Base-by-base conservation (phyloP, 2,329 filamentous ascomycete genomes). In the Nakataea oryzae region DNA sequence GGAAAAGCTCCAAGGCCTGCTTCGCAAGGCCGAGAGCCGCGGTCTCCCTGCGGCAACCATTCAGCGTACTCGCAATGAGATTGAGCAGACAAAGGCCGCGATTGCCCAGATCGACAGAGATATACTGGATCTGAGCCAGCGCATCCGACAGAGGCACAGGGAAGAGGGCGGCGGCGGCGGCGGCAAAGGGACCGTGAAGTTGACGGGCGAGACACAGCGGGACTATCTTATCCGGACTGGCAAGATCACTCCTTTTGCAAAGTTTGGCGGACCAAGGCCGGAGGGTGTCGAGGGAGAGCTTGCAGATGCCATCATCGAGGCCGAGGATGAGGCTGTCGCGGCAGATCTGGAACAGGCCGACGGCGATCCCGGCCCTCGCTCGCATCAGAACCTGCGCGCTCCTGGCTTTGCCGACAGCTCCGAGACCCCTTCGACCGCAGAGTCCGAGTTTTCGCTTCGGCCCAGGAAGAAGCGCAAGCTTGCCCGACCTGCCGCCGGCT, bases 241-340 rank as follows among this genome's bases (percentile, higher is more conserved):
- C 64, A 97, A 97, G 75, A 97, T 99, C 67, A 99, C 95, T 0
- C 95, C 95, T 0, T 99, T 99, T 70, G 90, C 92, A 9, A 90
- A 88, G 65, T 83, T 96, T 68, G 86, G 86, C 29, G 81, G 84
- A 17, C 80, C 84, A n/a, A 77, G 86, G 1, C 80, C 80, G 3
- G 78, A 84, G 30, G 85, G 82, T 3, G 80, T 86, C 3, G 81
- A 87, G 57, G 88, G 88, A 2, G 87, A 87, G 64, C 78, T 96
- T 21, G 88, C 89, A 13, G 87, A 93, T 69, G 88, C 87, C 2
- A 82, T 96, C 63, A 77, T 93, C 17, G 90, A 96, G 71, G 91
- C 90, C 0, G 92, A 96, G 70, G 88, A 91, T 63, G 89, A 89
- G 81, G 75, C 85, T 28, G 78, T 78, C 13, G 76, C 79, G 14